These are phyloP conservation scores for Elsinoe batatas DNA, from an alignment of 2,329 filamentous ascomycete genomes.

Conservation along the genomic window DNA sequence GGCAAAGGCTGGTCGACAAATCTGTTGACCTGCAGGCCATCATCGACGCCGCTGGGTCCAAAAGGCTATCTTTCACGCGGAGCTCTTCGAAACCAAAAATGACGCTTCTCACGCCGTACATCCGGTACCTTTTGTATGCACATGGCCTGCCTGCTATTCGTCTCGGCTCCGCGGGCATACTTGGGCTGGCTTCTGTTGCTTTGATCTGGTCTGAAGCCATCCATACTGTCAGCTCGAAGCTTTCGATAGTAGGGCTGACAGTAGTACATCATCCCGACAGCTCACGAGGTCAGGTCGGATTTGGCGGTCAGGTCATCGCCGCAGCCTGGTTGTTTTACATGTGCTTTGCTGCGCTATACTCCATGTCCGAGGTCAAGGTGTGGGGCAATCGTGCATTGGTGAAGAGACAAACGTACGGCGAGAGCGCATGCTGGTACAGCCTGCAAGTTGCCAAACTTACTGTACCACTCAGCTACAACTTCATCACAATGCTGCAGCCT, in stretches of 20 bases:
- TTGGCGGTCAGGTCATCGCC: slow-evolving; percentile 76
- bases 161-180: slow-evolving; percentile 54
- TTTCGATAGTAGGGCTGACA: slow-evolving; percentile 60
- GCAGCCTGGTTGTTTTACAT: slow-evolving; percentile 92
- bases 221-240: slow-evolving; percentile 49
- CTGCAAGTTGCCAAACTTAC: slow-evolving; percentile 86
- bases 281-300: slow-evolving; percentile 65
- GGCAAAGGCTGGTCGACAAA: slow-evolving; percentile 66
- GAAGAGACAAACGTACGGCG: slow-evolving; percentile 79
- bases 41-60: slow-evolving; percentile 71
- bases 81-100: slow-evolving; percentile 19
- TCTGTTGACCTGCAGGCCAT: slow-evolving; percentile 70
- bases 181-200: slow-evolving; percentile 65
- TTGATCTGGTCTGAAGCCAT: slow-evolving; percentile 92
- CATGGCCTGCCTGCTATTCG: slow-evolving; percentile 61
- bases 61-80: slow-evolving; percentile 61
- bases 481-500: slow-evolving; percentile 74
- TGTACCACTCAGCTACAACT: slow-evolving; percentile 91
- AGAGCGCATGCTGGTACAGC: slow-evolving; percentile 93
- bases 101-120: slow-evolving; percentile 65
- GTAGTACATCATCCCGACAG: slow-evolving; percentile 68
- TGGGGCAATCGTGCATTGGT: slow-evolving; percentile 93
- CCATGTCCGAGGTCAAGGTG: slow-evolving; percentile 88
- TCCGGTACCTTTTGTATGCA: slow-evolving; percentile 68
- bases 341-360: slow-evolving; percentile 78